Base-by-base conservation (phyloP, 1,284 basidiomycete species). In the Austroboletus novae-zelandiae region DNA sequence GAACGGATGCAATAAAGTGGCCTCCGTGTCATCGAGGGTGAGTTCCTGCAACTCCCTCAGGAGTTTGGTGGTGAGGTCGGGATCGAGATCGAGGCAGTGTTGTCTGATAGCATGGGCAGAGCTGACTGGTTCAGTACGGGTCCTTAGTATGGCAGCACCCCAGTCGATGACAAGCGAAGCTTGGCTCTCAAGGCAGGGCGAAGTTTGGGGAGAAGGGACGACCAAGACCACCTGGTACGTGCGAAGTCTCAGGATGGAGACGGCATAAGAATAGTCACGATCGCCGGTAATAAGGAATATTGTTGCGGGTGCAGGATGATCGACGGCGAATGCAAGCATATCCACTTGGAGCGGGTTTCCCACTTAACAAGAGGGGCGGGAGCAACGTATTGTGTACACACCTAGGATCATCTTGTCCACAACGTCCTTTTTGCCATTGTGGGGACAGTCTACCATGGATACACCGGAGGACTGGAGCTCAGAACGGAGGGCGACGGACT, bases 391-490 rank as follows among this genome's bases (percentile, higher is more conserved):
- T 34, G 47, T 5, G 13, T 27, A 61, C 68, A 42, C 52, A 68
- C 69, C 71, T 17, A 72, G 36, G 18, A 73, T 56, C 71, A 73
- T 73, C 48, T 71, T 71, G 55, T 73, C 69, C 7, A 68, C 71
- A 27, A 71, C 69, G 20, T 71, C 71, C 51, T 83, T 83, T 49
- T 69, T 71, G 27, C 78, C 79, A 55, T 79, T 80, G 50, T 80
- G 78, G 14, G 80, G 80, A 52, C 78, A 81, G 57, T 83, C 77
- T 32, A 73, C 77, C 42, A 84, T 57, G 13, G 81, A 80, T 9
- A 83, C 75, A 3, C 82, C 81, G 15, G 82, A 82, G 0, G 73
- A 74, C 56, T 83, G 81, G 18, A 84, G 70, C 58, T 83, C 79
- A 1, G 77, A 84, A 57, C 73, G 79, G 45, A 76, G 71, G 23